Evolutionary conservation across 768 basidiomycete species (phyloP), one percentile per base, ranked within the genome.

Genomic region (Phlegmacium glaucopus): DNA sequence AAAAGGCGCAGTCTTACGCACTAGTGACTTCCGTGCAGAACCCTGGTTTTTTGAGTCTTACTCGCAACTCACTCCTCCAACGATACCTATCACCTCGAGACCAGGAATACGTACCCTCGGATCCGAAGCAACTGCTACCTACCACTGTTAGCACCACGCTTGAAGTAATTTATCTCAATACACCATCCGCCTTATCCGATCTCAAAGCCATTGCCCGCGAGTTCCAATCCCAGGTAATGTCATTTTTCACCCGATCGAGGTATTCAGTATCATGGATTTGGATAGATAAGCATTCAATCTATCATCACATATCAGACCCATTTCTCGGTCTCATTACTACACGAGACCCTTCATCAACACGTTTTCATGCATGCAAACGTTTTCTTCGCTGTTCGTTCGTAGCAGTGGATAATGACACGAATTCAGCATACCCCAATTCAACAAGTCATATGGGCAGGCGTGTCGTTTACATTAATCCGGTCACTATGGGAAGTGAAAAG

Each of bases 321-420:
- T 80, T 82, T 57, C 68, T 92, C 36, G 70, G 72, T 12, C 57
- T 68, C 0, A 75, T 90, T 42, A 68, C 83, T 35, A 87, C 87
- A 1, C 68, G 68, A 10, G 84, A 93, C 37, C 64, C 77, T 4
- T 61, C 68, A 4, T 66, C 70, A 1, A 88, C 91, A 3, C 80
- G 93, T 1, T 96, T 98, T 59, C 95, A 99, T 59, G 94, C 94
- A 0, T 98, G 95, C 58, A 94, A 97, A 57, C 79, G 91, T 1
- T 85, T 85, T 49, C 70, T 82, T 55, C 79, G 88, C 9, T 95
- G 94, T 56, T 60, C 74, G 9, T 72, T 77, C 41, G 85, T 88
- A 25, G 70, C 69, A 9, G 76, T 79, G 4, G 65, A 71, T 8
- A 64, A 72, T 18, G 58, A 63, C 28, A 44, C 59, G 11, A 53